Base-by-base conservation (phyloP, 768 basidiomycete genomes). In the Thelephora aurantiotincta region DNA sequence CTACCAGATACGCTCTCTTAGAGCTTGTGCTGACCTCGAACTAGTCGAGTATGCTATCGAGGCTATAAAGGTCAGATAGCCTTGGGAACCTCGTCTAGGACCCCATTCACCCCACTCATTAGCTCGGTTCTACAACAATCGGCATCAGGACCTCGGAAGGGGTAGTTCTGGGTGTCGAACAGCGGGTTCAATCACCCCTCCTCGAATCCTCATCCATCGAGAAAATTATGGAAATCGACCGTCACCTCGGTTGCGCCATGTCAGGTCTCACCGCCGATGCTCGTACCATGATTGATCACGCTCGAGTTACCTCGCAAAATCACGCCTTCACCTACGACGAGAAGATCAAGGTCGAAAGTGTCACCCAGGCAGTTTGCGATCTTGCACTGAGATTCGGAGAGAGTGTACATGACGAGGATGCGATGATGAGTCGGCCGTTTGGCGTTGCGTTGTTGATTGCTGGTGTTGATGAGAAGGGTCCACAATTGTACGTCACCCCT, bases 161-260 rank as follows among this genome's bases (percentile, higher is more conserved):
- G 50, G 85, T 92, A 55, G 73, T 98, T 54, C 82, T 99, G 50
- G 96, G 79, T 47, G 91, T 98, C 54, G 96, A 99, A 72, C 98
- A 99, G 69, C 92, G 96, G 64, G 90, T 96, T 46, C 92, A 96
- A 65, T 97, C 93, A 0, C 88, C 92, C 9, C 76, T 99, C 43
- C 78, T 98, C 58, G 96, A 97, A 68, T 80, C 91, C 35, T 84
- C 77, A 52, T 93, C 92, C 48, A 92, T 99, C 60, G 94, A 99
- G 65, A 98, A 98, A 73, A 98, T 98, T 62, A 97, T 99, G 94
- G 96, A 99, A 70, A 98, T 99, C 58, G 96, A 98, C 68, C 54
- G 65, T 11, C 96, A 99, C 68, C 79, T 99, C 50, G 96, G 92
- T 9, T 97, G 93, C 56, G 96, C 96, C 49, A 97, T 98, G 93